A percentile compares a stretch with the other conserved stretches of the same genome.
Conservation (phyloP, 495 filamentous ascomycete species). For the Chaetomium cochliodes region DNA sequence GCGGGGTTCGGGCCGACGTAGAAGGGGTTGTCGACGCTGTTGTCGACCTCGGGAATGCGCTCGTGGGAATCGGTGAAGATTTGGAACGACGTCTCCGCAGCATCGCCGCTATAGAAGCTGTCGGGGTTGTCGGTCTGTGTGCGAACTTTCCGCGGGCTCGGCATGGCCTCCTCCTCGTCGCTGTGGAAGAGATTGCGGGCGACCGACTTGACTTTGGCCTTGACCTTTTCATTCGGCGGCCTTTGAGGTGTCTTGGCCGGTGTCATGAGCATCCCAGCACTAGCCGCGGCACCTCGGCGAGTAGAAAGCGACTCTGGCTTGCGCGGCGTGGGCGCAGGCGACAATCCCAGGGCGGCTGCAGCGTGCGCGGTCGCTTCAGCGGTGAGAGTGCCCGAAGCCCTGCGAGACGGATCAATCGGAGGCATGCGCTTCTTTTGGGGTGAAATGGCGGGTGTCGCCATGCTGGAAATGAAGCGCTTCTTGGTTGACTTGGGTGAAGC, state of each 20-base stretch:
- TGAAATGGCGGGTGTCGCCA: slow-evolving; percentile 46
- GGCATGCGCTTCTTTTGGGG: slow-evolving; percentile 53
- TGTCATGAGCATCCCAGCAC: slow-evolving; percentile 70
- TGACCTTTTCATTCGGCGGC: slow-evolving; percentile 53
- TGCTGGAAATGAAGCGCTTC: slow-evolving; percentile 30
- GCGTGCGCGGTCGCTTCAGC: slow-evolving; percentile 39
- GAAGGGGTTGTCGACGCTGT: slow-evolving; percentile 73
- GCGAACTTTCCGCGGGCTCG: slow-evolving; percentile 56
- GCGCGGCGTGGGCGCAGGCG: slow-evolving; percentile 1
- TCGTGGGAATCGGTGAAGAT: slow-evolving; percentile 92
- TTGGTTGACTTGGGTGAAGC: slow-evolving; percentile 35
- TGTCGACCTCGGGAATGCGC: slow-evolving; percentile 70
- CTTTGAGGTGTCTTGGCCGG: slow-evolving; percentile 86
- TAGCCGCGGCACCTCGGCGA: slow-evolving; percentile 13
- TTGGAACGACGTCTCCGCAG: slow-evolving; percentile 57
- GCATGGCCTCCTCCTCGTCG: slow-evolving; percentile 59
- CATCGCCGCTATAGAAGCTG: slow-evolving; percentile 60
- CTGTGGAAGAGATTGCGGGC: slow-evolving; percentile 72
- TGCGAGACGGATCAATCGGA: slow-evolving; percentile 36
- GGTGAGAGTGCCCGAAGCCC: slow-evolving; percentile 43
- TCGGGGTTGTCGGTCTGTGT: slow-evolving; percentile 62
- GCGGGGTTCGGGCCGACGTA: slow-evolving; percentile 44
- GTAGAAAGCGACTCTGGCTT: slow-evolving; percentile 5
- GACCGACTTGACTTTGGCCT: slow-evolving; percentile 59
- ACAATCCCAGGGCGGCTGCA: slow-evolving; percentile 38